Conservation (phyloP, 192 early-diverging fungal genomes). For the Pilobolus umbonatus region DNA sequence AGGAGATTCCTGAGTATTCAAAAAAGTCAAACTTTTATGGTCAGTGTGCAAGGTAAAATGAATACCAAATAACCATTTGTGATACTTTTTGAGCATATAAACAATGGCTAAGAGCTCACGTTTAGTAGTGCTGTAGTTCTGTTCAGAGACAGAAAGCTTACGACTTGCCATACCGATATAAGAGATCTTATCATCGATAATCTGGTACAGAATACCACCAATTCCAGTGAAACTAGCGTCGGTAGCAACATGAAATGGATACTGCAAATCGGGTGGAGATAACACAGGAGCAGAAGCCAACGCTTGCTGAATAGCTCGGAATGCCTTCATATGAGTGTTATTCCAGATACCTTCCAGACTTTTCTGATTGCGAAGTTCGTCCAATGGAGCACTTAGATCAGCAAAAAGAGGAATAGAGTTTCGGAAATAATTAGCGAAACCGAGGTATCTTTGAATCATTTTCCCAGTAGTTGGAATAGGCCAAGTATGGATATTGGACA, state of each 20-base stretch:
- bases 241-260: constrained; percentile 29
- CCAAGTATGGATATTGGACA: no score
- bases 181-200: background rate
- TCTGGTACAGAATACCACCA: constrained; percentile 30
- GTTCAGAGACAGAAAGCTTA: background rate
- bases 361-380: constrained; percentile 7
- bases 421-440: constrained; percentile 25
- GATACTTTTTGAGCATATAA: constrained; percentile 25
- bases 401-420: constrained; percentile 20
- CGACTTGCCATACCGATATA: background rate
- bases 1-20: constrained; percentile 19
- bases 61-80: constrained; percentile 34
- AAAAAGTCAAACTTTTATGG: constrained; percentile 27
- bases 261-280: constrained; percentile 13
- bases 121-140: background rate
- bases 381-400: constrained; percentile 21
- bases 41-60: constrained; percentile 34
- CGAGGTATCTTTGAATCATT: no score
- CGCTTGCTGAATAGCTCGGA: background rate
- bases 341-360: background rate
- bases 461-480: no score
- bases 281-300: constrained; percentile 11
- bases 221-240: constrained; percentile 37
- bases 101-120: background rate
- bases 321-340: background rate